A percentile compares a stretch with the other conserved stretches of the same genome.
Conservation (phyloP, 352 stramenopile species). For the Phytophthora crassamura region DNA sequence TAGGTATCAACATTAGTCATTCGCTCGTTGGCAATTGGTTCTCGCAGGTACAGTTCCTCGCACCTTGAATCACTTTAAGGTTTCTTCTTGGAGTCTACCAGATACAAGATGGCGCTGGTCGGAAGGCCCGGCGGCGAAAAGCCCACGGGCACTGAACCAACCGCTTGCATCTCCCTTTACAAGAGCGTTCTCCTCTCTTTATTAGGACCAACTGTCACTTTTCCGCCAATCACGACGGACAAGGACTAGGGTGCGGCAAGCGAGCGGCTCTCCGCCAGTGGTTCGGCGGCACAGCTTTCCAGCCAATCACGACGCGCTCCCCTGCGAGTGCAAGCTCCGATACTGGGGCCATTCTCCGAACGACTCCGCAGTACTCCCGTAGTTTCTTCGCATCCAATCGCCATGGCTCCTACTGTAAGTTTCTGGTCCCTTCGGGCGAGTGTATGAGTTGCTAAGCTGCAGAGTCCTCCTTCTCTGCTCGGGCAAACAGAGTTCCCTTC, state of each 20-base stretch:
- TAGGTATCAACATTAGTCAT: conserved; percentile 17
- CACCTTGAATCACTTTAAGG: conserved; percentile 95
- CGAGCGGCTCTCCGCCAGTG: conserved; percentile 40
- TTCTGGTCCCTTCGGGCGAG: conserved; percentile 13
- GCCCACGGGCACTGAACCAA: conserved; percentile 43
- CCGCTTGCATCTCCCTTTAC: conserved; percentile 26
- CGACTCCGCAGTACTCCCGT: conserved; percentile 37
- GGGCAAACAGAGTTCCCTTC: conserved; percentile 92
- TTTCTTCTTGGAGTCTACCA: conserved; percentile 82
- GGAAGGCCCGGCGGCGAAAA: conserved; percentile 1
- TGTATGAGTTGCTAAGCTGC: conserved; percentile 87
- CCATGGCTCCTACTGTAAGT: conserved; percentile 71
- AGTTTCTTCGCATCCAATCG: conserved; percentile 30
- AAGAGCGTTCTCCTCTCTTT: background rate
- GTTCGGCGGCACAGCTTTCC: conserved; percentile 24
- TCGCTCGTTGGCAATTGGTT: background rate
- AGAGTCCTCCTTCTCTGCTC: conserved; percentile 87
- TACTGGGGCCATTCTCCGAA: conserved; percentile 46
- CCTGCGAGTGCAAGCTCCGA: background rate
- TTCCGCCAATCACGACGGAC: conserved; percentile 44
- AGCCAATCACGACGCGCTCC: conserved; percentile 32
- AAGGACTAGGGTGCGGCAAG: background rate
- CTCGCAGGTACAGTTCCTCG: background rate
- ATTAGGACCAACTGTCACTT: background rate
- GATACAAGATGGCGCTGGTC: conserved; percentile 86